These are phyloP conservation scores for Penicillium psychrosexuale DNA, from an alignment of 2,329 filamentous ascomycete genomes.

Conservation along the genomic window DNA sequence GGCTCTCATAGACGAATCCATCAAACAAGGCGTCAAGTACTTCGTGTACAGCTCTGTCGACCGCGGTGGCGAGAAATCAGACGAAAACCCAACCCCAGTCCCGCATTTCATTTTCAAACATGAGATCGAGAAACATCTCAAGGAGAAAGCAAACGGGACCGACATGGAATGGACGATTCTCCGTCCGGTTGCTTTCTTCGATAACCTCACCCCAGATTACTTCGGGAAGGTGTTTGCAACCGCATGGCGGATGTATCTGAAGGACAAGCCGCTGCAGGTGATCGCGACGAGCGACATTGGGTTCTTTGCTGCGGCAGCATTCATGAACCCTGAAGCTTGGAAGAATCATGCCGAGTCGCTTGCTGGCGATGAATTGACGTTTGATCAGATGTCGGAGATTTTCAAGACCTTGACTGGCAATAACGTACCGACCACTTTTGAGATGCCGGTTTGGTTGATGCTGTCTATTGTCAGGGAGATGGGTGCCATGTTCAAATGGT, in stretches of 20 bases:
- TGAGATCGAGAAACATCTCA: slow-evolving; percentile 61
- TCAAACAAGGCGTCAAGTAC: slow-evolving; percentile 55
- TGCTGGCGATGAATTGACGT: slow-evolving; percentile 53
- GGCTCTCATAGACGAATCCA: slow-evolving; percentile 55
- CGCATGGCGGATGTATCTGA: slow-evolving; percentile 39
- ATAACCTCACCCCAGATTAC: slow-evolving; percentile 51
- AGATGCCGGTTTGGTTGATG: slow-evolving; percentile 40
- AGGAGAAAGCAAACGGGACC: slow-evolving; percentile 43
- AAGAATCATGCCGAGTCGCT: slow-evolving; percentile 47
- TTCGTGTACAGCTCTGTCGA: slow-evolving; percentile 66
- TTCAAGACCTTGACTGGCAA: slow-evolving; percentile 49
- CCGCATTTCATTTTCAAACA: slow-evolving; percentile 63
- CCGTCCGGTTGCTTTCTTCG: slow-evolving; percentile 62
- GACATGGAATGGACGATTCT: slow-evolving; percentile 61
- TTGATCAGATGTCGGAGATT: slow-evolving; percentile 43
- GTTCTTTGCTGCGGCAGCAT: slow-evolving; percentile 50
- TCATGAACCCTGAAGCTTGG: slow-evolving; percentile 47
- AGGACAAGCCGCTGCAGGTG: slow-evolving; percentile 45
- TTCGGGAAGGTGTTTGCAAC: slow-evolving; percentile 50
- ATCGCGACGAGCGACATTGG: slow-evolving; percentile 52
- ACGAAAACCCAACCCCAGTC: slow-evolving; percentile 53
- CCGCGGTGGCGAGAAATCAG: slow-evolving; percentile 56
- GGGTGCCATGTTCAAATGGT: slow-evolving; percentile 52
- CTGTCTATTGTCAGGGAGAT: slow-evolving; percentile 46
- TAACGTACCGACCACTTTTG: slow-evolving; percentile 43